Percentiles rank a stretch among this genome's conserved stretches.
Conservation (phyloP, 2,329 filamentous ascomycete genomes). For the Fusarium clavum region DNA sequence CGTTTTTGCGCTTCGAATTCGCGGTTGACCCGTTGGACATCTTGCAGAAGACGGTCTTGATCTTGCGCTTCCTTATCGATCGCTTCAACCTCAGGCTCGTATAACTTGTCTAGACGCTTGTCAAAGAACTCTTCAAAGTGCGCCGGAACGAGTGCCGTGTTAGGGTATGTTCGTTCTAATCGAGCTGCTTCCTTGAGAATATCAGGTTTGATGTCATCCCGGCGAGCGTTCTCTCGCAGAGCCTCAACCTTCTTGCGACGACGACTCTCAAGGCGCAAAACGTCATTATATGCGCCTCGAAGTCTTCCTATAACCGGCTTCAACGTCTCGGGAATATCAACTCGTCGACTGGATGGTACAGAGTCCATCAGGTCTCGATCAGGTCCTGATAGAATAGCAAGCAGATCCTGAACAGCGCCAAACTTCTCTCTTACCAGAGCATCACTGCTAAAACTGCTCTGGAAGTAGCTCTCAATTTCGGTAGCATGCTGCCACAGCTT, state of each 20-base stretch:
- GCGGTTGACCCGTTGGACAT: conserved; percentile 79
- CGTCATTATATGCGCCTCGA: conserved; percentile 84
- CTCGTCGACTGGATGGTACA: conserved; percentile 85
- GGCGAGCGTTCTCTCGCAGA: conserved; percentile 80
- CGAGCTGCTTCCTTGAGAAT: conserved; percentile 86
- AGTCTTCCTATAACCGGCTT: conserved; percentile 83
- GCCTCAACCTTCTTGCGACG: conserved; percentile 83
- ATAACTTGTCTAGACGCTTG: conserved; percentile 77
- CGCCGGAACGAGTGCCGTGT: conserved; percentile 84
- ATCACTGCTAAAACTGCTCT: conserved; percentile 68
- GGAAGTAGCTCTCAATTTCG: conserved; percentile 90
- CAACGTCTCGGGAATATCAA: conserved; percentile 82
- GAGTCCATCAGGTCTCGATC: conserved; percentile 87
- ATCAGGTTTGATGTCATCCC: conserved; percentile 89
- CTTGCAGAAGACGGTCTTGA: conserved; percentile 76
- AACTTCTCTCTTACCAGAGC: conserved; percentile 80
- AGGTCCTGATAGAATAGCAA: conserved; percentile 80
- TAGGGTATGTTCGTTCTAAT: conserved; percentile 86
- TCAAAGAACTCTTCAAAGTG: conserved; percentile 96
- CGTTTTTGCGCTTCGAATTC: conserved; percentile 80
- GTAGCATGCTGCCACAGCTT: conserved; percentile 80
- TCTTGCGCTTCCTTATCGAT: conserved; percentile 78
- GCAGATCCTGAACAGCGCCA: conserved; percentile 76
- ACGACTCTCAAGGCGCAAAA: conserved; percentile 83
- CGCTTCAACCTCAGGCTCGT: conserved; percentile 80